Evolutionary conservation across 2,329 filamentous ascomycete genomes (phyloP), one percentile per base, ranked within the genome.

Genomic region (Aspergillus eucalypticola): DNA sequence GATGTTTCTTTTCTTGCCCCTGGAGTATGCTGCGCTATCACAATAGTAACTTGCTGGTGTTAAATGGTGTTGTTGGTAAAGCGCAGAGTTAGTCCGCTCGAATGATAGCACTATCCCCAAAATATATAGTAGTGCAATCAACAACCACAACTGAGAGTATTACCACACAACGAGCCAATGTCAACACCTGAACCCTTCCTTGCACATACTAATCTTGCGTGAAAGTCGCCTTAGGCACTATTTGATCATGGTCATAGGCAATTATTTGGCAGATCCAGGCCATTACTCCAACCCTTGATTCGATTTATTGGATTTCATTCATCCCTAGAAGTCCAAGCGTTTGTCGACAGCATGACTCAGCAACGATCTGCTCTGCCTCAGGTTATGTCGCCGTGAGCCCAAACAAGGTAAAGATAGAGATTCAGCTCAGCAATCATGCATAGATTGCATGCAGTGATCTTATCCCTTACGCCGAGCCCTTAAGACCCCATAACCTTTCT

Each of bases 391-490:
- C 11, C 11, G 29, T 35, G 29, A 35, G 11, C 29, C 29, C 13
- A 52, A 52, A 15, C 29, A 19, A 21, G 35, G 17, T 39, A 52
- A 32, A 5, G 10, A 13, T 13, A 25, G 19, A 46, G 19, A 13
- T 27, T 32, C 23, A 17, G 15, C 13, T 17, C 46, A 50, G 25
- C 13, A n/a, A 32, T 50, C n/a, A 11, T 19, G 46, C 32, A 35
- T 35, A 35, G 32, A 35, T 21, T 44, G 41, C 46, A 50, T 50
- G 25, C 25, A 50, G 27, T 50, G 10, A 50, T 27, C 15, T 5
- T 27, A 58, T 60, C 61, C 63, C 58, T 60, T 63, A 65, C 64
- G 60, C 62, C 60, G 59, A 59, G 55, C 60, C 51, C 60, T 57
- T 38, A 35, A 15, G 15, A 19, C 19, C 48, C 17, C 19, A 17